Base-by-base conservation (phyloP, 805 yeast species). In the Teunomyces lycoperdinae region DNA sequence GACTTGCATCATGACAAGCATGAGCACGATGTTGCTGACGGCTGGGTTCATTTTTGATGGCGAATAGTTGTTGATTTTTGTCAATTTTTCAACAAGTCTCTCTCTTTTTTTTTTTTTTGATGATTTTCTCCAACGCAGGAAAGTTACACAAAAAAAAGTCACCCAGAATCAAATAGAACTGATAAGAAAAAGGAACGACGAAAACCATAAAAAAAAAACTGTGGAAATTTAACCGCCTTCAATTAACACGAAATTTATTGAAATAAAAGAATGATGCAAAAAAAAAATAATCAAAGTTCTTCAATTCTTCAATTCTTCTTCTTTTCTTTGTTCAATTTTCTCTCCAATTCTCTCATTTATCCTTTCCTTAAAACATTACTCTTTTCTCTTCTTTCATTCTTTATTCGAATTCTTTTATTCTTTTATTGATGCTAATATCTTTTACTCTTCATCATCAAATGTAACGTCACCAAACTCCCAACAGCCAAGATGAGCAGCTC, bases 1-100 rank as follows among this genome's bases (percentile, higher is more conserved):
- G 54, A 90, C 87, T 71, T 90, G 97, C 96, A 91, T 92, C 89
- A 89, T 89, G 77, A 82, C 87, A 65, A 91, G 84, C 97, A 91
- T 92, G 79, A 94, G 74, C 60, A 78, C 87, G 59, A 94, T 70
- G 75, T 92, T 91, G 56, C 89, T 71, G 57, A 91, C 73, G 56
- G 96, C 95, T 40, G 98, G 94, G 67, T 89, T 89, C 94, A 92
- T 86, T 9, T 40, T 58, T 45, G 46, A 16, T 27, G 40, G 14
- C 16, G 17, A 10, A 13, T 10, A 11, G 3, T 17, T 17, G 16
- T 3, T 14, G 33, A 16, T 9, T 35, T 28, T 35, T 28, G 28
- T 28, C 29, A 29, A 14, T 34, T 44, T 36, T 27, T 41, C 32
- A n/a, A 2, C 24, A 20, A 17, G 20, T 17, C 20, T 17, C 14